Evolutionary conservation across 225 moss, liverwort and hornwort genomes (phyloP).

Genomic region (Polytrichum commune): DNA sequence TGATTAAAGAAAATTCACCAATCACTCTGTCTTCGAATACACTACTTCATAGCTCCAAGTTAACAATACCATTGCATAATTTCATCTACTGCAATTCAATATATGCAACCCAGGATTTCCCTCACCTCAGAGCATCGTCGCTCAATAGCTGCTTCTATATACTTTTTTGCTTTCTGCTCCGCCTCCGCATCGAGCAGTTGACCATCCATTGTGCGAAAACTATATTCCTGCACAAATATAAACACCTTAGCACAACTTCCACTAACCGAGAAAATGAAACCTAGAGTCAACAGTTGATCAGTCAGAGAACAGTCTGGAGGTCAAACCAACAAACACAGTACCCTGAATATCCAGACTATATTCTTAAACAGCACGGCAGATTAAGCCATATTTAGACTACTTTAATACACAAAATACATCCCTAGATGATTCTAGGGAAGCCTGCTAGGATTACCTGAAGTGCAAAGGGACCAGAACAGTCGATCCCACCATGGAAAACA

Average conservation of each 20-base stretch:
- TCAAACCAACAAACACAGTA: too few relatives aligned
- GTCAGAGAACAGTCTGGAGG: too few relatives aligned
- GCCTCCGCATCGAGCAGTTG: conserved; percentile 38
- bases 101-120: neutral
- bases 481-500: conserved; percentile 63
- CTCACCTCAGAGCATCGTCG: conserved; percentile 48
- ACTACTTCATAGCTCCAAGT: neutral
- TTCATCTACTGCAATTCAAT: neutral
- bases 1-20: too few relatives aligned
- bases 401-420: too few relatives aligned
- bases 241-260: neutral
- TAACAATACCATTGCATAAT: neutral
- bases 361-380: too few relatives aligned
- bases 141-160: conserved; percentile 58
- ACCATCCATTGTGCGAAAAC: conserved; percentile 60
- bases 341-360: neutral
- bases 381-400: neutral
- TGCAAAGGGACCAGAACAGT: conserved; percentile 40
- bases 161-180: conserved; percentile 42
- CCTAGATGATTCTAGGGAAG: neutral
- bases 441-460: conserved; percentile 30
- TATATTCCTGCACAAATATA: conserved; percentile 40
- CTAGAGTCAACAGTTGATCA: too few relatives aligned
- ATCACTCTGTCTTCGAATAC: too few relatives aligned
- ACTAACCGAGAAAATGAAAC: neutral